Evolutionary conservation across 169 alveolate species (phyloP).

Genomic region (Plasmodium ovale): DNA sequence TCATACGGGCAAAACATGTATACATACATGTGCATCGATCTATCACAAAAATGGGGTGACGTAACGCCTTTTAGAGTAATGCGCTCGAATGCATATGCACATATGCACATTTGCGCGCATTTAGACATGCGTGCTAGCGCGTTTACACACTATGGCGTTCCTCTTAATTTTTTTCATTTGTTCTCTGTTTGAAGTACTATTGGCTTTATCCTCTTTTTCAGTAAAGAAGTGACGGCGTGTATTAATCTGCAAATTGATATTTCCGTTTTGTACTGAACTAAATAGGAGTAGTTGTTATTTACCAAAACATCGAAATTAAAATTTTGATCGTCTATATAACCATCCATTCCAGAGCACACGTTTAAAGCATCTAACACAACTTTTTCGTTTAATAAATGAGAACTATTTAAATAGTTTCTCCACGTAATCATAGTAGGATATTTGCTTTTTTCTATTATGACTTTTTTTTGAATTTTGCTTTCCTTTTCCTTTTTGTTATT

Average conservation of each 20-base stretch:
- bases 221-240: constrained; percentile 60
- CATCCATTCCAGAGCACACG: constrained; percentile 70
- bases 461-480: constrained; percentile 4
- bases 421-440: constrained; percentile 57
- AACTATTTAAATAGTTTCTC: constrained; percentile 27
- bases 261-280: constrained; percentile 57
- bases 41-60: too few relatives aligned
- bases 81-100: too few relatives aligned
- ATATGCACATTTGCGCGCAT: background rate
- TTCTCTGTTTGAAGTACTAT: constrained; percentile 21
- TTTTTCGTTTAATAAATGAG: constrained; percentile 11
- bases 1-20: background rate
- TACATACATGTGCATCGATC: too few relatives aligned
- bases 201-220: constrained; percentile 44
- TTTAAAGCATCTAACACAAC: constrained; percentile 67
- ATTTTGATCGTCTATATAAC: constrained; percentile 66
- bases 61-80: too few relatives aligned
- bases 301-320: constrained; percentile 55
- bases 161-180: background rate
- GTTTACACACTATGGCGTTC: background rate
- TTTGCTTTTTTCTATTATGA: constrained; percentile 44
- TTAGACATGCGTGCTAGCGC: background rate
- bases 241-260: constrained; percentile 44
- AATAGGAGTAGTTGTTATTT: constrained; percentile 59
- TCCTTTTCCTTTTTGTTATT: constrained; percentile 2